Conservation (phyloP, 208 protist genomes). For the Phytomonas sp. region DNA sequence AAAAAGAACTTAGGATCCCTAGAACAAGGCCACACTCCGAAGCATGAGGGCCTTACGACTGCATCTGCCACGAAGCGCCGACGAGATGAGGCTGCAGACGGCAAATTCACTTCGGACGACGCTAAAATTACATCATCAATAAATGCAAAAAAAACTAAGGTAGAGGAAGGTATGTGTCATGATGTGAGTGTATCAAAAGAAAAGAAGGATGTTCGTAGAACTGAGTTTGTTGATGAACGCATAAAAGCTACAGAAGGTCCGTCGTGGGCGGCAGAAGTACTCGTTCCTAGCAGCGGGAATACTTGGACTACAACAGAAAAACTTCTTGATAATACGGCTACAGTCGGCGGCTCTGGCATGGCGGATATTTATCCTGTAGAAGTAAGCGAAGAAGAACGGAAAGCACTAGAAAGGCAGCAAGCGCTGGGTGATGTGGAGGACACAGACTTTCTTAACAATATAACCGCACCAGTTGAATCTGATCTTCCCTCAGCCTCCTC, state of each 20-base stretch:
- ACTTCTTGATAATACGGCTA: conserved; percentile 5
- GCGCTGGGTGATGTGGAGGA: conserved; percentile 62
- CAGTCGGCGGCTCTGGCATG: background rate
- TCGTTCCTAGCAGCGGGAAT: conserved; percentile 22
- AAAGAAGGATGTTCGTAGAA: conserved; percentile 18
- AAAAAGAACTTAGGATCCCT: conserved; percentile 1
- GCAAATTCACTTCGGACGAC: too few species aligned
- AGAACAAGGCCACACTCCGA: too few species aligned
- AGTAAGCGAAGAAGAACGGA: conserved; percentile 8
- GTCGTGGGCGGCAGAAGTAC: conserved; percentile 66
- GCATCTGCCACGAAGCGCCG: too few species aligned
- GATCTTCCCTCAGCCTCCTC: conserved; percentile 4
- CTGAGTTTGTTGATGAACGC: conserved; percentile 63
- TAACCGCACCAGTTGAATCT: conserved; percentile 5
- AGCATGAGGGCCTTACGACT: too few species aligned
- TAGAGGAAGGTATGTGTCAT: background rate
- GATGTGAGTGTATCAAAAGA: background rate
- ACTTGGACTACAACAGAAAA: background rate
- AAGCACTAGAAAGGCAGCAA: conserved; percentile 51
- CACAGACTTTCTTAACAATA: conserved; percentile 64
- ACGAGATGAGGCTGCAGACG: too few species aligned
- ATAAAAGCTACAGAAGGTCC: conserved; percentile 44
- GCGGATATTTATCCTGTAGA: background rate
- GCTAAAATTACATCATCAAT: background rate
- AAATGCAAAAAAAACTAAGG: background rate